Base-by-base conservation (phyloP, 331 rosid species). In the Acacia pycnantha region DNA sequence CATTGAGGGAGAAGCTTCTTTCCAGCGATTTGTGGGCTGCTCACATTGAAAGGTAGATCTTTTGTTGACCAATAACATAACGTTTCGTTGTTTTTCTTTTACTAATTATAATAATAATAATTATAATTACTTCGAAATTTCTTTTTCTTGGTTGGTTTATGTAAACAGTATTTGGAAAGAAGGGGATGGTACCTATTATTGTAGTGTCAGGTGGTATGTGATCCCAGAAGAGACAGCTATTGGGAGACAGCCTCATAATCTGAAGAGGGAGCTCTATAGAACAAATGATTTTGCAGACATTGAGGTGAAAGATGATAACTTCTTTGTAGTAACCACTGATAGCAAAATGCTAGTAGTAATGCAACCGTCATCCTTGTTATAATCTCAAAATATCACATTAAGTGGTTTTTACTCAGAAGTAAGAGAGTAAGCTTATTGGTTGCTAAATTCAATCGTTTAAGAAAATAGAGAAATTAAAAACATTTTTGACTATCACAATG, bases 201-300 rank as follows among this genome's bases (percentile, higher is more conserved):
- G 94, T 87, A 86, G 90, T 8, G 94, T 82, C 2, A 90, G 94
- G 43, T 95, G 97, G 98, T 95, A 89, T 85, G 80, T 81, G 44
- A 95, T 95, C 74, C 99, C 99, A 4, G 97, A 93, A 79, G 99
- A 92, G 93, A 95, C 97, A 77, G 85, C 92, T 18, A 83, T 84
- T 64, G 99, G 99, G 78, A 83, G 99, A 83, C 99, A 95, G 62
- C 84, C 99, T 0, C 99, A 93, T 88, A 95, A 92, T 83, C 86
- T 95, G 86, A 82, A 88, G 81, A 90, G 98, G 86, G 99, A 95
- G 90, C 88, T 95, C 31, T 95, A 95, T 86, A 88, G 84, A 26
- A 86, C 98, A 5, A 95, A 92, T 64, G 99, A 95, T 56, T 90
- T 84, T 77, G 88, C 98, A 40, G 94, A 91, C 77, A 92, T 93